These are phyloP conservation scores for Suillus occidentalis DNA, from an alignment of 768 basidiomycete species.

Conservation along the genomic window DNA sequence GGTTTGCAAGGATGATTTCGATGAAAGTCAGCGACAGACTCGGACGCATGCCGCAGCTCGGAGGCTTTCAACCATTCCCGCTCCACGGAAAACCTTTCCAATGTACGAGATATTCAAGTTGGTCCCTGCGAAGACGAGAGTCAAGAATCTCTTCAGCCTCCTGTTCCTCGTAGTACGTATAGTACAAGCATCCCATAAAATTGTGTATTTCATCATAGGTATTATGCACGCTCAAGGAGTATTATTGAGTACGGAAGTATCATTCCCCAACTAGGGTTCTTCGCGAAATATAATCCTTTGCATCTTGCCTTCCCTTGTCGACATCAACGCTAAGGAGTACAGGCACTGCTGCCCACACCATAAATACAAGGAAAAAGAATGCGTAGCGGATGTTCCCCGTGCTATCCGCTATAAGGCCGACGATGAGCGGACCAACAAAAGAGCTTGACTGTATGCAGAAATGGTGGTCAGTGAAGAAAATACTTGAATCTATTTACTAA, in stretches of 20 bases:
- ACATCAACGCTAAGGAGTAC: constrained; percentile 71
- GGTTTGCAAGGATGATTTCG: no score
- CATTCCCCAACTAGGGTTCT: constrained; percentile 3
- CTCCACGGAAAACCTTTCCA: no score
- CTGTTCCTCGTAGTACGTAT: background rate
- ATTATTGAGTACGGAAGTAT: background rate
- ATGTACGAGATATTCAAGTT: no score
- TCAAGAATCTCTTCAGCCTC: no score
- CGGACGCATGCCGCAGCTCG: no score
- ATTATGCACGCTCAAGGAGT: background rate
- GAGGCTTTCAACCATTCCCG: no score
- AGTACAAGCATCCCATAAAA: background rate
- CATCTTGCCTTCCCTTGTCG: constrained; percentile 59
- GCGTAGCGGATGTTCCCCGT: constrained; percentile 92
- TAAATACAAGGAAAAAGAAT: constrained; percentile 82
- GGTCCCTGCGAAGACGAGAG: no score
- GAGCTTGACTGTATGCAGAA: constrained; percentile 67
- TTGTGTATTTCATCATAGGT: background rate
- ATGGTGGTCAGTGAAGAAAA: background rate
- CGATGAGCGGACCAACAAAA: constrained; percentile 87
- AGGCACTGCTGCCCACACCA: constrained; percentile 83
- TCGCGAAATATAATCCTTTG: constrained; percentile 31
- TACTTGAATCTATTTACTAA: constrained; percentile 24
- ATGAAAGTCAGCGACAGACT: no score
- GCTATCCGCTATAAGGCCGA: constrained; percentile 82